A percentile compares a stretch with the other conserved stretches of the same genome.
These are phyloP conservation scores for Debaryomyces hansenii DNA, from an alignment of 805 yeast genomes.

Conservation along the genomic window DNA sequence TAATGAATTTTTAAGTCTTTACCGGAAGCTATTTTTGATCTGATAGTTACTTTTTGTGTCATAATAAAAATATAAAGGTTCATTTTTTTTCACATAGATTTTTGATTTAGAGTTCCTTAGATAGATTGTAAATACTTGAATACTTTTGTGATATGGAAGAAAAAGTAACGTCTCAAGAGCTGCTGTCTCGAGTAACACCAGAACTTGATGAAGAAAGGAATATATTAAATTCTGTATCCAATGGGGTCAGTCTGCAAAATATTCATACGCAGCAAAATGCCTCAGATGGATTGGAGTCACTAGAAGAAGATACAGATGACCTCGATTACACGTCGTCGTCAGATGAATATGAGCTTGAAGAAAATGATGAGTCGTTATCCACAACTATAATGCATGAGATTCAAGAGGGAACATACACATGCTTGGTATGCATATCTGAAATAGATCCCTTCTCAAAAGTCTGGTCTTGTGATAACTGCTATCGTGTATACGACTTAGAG, in stretches of 20 bases:
- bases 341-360: constrained; percentile 2
- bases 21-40: too few species aligned
- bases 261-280: neutral
- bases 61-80: too few species aligned
- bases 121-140: too few species aligned
- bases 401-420: constrained; percentile 67
- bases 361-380: constrained; percentile 14
- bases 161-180: too few species aligned
- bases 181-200: too few species aligned
- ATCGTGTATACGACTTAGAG: constrained; percentile 78
- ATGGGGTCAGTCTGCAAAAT: neutral
- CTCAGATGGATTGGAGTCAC: constrained; percentile 1
- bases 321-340: constrained; percentile 1
- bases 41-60: too few species aligned
- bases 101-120: too few species aligned
- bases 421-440: constrained; percentile 87
- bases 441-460: constrained; percentile 62
- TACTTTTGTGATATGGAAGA: too few species aligned
- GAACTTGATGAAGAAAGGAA: too few species aligned
- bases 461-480: constrained; percentile 81
- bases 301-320: neutral
- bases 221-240: too few species aligned
- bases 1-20: too few species aligned
- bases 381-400: constrained; percentile 57
- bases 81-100: too few species aligned